Evolutionary conservation across 2,329 filamentous ascomycete genomes (phyloP), one percentile per base, ranked within the genome.

Genomic region (Cercospora zeae-maydis): DNA sequence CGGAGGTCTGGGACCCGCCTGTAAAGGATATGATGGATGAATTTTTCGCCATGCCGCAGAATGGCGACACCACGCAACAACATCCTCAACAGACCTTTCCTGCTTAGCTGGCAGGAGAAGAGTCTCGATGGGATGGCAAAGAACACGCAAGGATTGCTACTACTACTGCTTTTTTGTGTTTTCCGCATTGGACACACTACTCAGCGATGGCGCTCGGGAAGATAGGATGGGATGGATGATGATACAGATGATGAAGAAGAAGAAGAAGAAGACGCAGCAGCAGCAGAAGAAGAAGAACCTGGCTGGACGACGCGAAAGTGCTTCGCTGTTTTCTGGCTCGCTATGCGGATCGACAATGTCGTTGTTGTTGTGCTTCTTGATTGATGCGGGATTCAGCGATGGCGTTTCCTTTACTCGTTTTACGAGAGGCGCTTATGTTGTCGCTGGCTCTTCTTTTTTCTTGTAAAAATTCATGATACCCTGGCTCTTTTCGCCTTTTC

Each of bases 1-100:
- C 64, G 36, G 65, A 67, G 16, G 51, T 51, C 14, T 63, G 64
- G 64, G 60, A 58, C 19, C 21, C 56, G 14, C 66, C 66, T 9
- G 58, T 68, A 4, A 39, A 39, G 19, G 66, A 68, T 47, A 53
- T 53, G 49, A 27, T 53, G 16, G 49, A 53, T 53, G 49, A 53
- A 16, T 53, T 53, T 16, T 53, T 53, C 30, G n/a, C 49, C 8
- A 21, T 53, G 49, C 49, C 49, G 49, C 31, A 31, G 31, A 53
- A 53, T 34, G 49, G 49, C 30, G 30, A 53, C 21, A 53, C 6
- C 42, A 27, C 24, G n/a, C 42, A 49, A 24, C 42, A 49, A 30
- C 39, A n/a, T n/a, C n/a, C n/a, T n/a, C n/a, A 21, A 5, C 42
- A 49, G 42, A 49, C 21, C 21, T 27, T 47, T 53, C 13, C 30